phyloP scores from a whole-genome alignment of 192 early-diverging fungal genomes.

The Coemansia sp. region DNA sequence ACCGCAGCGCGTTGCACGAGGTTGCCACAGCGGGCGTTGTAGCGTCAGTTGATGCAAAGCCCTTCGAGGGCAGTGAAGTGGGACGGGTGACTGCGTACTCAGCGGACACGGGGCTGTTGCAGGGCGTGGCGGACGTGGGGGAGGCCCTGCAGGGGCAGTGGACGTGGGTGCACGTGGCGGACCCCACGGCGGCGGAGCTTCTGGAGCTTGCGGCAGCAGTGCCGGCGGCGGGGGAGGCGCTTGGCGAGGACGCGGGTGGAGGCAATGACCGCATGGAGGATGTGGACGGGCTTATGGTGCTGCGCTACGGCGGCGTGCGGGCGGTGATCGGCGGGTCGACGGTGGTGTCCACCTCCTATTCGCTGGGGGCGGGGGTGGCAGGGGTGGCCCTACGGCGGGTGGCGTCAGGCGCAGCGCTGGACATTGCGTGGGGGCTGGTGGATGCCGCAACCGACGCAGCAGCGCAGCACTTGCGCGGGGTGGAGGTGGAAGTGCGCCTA shows the following conservation, averaged over 20 bases:
- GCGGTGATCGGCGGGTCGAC: constrained; percentile 4
- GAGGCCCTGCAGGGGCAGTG: background rate
- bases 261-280: constrained; percentile 24
- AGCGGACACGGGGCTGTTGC: background rate
- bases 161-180: constrained; percentile 66
- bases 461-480: constrained; percentile 59
- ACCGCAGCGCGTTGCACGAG: constrained; percentile 5
- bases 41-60: background rate
- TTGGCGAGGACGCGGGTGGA: background rate
- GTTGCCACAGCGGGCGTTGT: constrained; percentile 11
- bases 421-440: constrained; percentile 63
- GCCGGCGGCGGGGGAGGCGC: background rate
- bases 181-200: constrained; percentile 63
- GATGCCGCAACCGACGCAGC: constrained; percentile 80
- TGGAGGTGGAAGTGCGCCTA: constrained; percentile 69
- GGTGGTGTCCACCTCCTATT: background rate
- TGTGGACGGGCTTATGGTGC: background rate
- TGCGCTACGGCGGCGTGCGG: constrained; percentile 1
- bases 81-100: background rate
- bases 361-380: constrained; percentile 2
- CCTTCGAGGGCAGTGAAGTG: background rate
- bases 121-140: background rate
- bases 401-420: constrained; percentile 40
- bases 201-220: constrained; percentile 54
- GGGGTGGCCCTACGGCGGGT: background rate